Conservation (phyloP, 345 rosid species). For the Corchorus olitorius region DNA sequence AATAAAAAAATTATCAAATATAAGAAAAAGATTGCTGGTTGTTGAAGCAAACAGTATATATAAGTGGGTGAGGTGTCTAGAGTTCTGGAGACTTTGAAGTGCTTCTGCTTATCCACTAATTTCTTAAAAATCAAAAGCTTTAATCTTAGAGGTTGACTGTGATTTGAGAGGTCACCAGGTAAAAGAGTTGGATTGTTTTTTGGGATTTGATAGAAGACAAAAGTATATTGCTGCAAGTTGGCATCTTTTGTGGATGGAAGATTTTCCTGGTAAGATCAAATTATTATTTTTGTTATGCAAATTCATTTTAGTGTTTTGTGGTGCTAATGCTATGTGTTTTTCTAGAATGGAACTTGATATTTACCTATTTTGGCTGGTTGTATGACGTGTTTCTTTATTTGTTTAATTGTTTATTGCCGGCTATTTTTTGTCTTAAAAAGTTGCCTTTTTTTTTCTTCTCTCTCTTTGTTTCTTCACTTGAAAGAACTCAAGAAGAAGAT, state of each 20-base stretch:
- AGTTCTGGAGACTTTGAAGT: background rate
- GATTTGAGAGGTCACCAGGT: background rate
- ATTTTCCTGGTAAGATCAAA: constrained; percentile 33
- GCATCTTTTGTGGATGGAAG: constrained; percentile 32
- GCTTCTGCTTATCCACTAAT: constrained; percentile 32
- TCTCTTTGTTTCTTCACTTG: background rate
- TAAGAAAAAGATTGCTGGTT: background rate
- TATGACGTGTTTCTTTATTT: background rate
- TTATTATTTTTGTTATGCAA: background rate
- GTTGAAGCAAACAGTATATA: background rate
- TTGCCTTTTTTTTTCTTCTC: background rate
- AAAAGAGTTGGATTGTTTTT: background rate
- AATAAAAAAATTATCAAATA: background rate
- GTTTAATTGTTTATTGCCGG: constrained; percentile 18
- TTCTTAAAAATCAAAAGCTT: constrained; percentile 29
- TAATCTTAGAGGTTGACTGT: constrained; percentile 27
- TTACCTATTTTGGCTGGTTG: background rate
- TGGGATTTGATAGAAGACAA: background rate
- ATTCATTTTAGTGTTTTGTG: constrained; percentile 20
- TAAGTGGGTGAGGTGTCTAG: background rate
- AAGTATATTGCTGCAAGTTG: background rate
- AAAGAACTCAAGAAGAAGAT: background rate
- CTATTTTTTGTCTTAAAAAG: background rate
- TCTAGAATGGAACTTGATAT: background rate
- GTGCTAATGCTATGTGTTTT: background rate